Conservation (phyloP, 208 protist genomes). For the Leishmania tarentolae region DNA sequence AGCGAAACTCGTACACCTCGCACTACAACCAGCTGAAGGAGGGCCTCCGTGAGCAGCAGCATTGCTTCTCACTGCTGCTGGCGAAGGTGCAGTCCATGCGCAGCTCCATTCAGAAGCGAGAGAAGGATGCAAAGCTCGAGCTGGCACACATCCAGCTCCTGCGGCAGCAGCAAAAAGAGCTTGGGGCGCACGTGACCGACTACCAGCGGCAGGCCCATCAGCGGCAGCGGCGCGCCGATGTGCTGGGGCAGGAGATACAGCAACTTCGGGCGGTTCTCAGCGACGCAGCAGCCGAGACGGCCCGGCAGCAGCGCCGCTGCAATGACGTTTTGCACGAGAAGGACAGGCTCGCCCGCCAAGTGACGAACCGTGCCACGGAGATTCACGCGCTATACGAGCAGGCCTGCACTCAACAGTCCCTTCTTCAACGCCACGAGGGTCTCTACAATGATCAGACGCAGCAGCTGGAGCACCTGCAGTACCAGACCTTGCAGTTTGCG, state of each 20-base stretch:
- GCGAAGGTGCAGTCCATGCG: constrained; percentile 92
- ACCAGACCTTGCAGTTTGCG: constrained; percentile 47
- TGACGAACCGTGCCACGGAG: constrained; percentile 96
- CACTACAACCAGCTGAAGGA: constrained; percentile 94
- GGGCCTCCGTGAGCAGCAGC: constrained; percentile 93
- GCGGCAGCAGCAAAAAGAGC: constrained; percentile 50
- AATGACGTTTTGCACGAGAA: constrained; percentile 94
- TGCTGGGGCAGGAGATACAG: constrained; percentile 76
- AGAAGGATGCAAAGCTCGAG: constrained; percentile 56
- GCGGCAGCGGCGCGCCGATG: constrained; percentile 39
- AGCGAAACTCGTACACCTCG: constrained; percentile 97
- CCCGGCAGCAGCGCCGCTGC: constrained; percentile 92
- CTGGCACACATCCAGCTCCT: constrained; percentile 48
- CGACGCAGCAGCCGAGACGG: constrained; percentile 87
- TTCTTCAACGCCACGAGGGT: constrained; percentile 93
- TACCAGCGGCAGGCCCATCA: constrained; percentile 46
- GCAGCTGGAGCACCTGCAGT: constrained; percentile 69
- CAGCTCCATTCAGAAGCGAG: constrained; percentile 92
- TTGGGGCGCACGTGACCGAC: constrained; percentile 48
- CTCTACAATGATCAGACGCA: constrained; percentile 91
- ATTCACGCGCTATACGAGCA: constrained; percentile 96
- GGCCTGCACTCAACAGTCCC: constrained; percentile 94
- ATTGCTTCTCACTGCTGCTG: constrained; percentile 95
- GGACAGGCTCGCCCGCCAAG: constrained; percentile 92
- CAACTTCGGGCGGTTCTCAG: constrained; percentile 93